Percentiles rank a stretch among this genome's conserved stretches.
phyloP scores from a whole-genome alignment of 768 basidiomycete species.

The Macrocybe gigantea region DNA sequence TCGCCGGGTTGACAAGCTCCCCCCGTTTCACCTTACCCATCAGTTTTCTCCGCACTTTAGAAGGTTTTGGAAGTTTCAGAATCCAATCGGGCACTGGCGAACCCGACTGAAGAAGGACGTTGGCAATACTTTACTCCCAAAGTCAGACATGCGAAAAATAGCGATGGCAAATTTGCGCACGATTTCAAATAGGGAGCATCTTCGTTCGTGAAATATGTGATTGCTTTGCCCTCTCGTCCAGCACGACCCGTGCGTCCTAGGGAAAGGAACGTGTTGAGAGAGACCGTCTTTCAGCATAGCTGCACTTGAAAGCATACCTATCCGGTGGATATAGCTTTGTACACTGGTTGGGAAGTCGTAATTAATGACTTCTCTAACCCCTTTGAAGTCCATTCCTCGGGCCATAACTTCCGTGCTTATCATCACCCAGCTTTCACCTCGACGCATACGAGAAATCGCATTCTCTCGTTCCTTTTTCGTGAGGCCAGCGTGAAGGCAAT shows the following conservation, averaged over 20 bases:
- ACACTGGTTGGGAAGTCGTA: constrained; percentile 96
- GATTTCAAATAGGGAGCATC: constrained; percentile 90
- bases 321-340: constrained; percentile 94
- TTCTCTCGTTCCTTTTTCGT: constrained; percentile 85
- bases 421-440: constrained; percentile 91
- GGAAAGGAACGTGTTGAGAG: constrained; percentile 4
- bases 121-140: constrained; percentile 67
- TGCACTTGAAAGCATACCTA: constrained; percentile 45
- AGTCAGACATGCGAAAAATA: constrained; percentile 3
- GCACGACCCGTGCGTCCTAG: constrained; percentile 92
- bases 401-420: constrained; percentile 97
- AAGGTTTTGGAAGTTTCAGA: constrained; percentile 87
- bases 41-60: constrained; percentile 77
- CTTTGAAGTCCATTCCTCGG: constrained; percentile 97
- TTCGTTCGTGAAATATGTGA: constrained; percentile 94
- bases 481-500: constrained; percentile 88
- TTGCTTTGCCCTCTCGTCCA: constrained; percentile 85
- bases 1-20: constrained; percentile 66
- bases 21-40: constrained; percentile 84
- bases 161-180: constrained; percentile 33
- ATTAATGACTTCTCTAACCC: constrained; percentile 90
- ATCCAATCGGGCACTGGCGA: constrained; percentile 94
- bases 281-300: background rate
- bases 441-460: constrained; percentile 77
- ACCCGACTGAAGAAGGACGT: constrained; percentile 91